phyloP scores from a whole-genome alignment of 371 early-diverging fungal genomes.

The Blastocladiella emersonii region DNA sequence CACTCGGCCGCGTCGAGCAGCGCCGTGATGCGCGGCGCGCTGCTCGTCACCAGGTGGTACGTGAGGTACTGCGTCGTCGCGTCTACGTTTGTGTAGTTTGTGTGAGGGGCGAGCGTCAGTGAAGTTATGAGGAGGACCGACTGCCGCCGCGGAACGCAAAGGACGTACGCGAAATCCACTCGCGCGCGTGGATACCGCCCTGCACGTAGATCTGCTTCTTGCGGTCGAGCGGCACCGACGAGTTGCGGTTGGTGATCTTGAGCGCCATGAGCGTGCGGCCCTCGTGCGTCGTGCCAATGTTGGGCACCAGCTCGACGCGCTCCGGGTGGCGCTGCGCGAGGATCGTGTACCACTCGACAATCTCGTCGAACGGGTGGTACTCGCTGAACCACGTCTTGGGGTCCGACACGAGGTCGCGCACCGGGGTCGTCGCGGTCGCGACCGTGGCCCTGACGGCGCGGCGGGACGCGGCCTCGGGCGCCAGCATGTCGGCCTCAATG shows the following conservation, averaged over 20 bases:
- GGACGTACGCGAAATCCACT: slow-evolving; percentile 8
- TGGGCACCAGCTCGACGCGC: not conserved
- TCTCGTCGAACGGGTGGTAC: slow-evolving; percentile 1
- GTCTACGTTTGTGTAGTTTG: too few relatives aligned
- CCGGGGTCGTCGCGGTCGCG: not conserved
- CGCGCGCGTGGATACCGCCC: slow-evolving; percentile 11
- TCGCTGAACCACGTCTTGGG: not conserved
- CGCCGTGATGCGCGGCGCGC: not conserved
- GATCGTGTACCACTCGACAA: not conserved
- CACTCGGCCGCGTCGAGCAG: slow-evolving; percentile 5
- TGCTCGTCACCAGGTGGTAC: slow-evolving; percentile 2
- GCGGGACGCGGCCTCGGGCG: not conserved
- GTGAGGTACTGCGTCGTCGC: slow-evolving; percentile 2
- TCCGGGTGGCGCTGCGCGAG: not conserved
- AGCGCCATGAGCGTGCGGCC: not conserved
- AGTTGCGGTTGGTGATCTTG: not conserved
- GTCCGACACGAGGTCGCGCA: not conserved
- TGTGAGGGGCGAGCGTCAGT: too few relatives aligned
- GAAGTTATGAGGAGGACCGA: too few relatives aligned
- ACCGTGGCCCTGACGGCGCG: not conserved
- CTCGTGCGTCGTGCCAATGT: slow-evolving; percentile 1
- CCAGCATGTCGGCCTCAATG: not conserved
- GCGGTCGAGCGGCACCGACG: not conserved
- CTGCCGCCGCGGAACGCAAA: too few relatives aligned
- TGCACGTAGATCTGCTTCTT: slow-evolving; percentile 3